phyloP scores from a whole-genome alignment of 169 alveolate genomes.

The Plasmodium berghei region DNA sequence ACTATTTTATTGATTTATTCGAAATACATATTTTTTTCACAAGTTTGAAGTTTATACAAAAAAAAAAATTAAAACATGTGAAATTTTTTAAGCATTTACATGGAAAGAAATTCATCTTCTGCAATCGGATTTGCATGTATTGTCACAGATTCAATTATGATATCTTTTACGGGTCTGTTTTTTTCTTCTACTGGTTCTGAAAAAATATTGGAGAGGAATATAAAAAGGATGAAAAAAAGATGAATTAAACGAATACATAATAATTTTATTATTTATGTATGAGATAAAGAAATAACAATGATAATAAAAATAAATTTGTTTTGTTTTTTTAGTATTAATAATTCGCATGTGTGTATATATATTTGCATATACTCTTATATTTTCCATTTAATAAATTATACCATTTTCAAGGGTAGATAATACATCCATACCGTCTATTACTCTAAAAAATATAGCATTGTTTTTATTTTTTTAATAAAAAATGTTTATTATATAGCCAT shows the following conservation, averaged over 20 bases:
- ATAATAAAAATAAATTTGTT: constrained; percentile 11
- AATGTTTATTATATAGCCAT: constrained; percentile 1
- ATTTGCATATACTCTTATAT: neutral
- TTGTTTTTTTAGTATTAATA: constrained; percentile 1
- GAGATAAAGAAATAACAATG: neutral
- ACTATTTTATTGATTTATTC: too few species aligned
- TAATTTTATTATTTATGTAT: neutral
- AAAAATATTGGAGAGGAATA: neutral
- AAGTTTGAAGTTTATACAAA: too few species aligned
- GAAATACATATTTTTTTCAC: too few species aligned
- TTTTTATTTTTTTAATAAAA: constrained; percentile 23
- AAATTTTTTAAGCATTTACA: too few species aligned
- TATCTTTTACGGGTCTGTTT: constrained; percentile 87
- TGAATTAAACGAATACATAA: neutral
- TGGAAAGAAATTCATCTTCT: constrained; percentile 81
- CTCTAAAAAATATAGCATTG: constrained; percentile 74
- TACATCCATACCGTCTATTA: constrained; percentile 94
- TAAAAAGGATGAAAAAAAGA: neutral
- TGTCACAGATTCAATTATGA: constrained; percentile 82
- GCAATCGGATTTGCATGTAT: constrained; percentile 94
- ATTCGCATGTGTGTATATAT: neutral
- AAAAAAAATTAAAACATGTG: too few species aligned
- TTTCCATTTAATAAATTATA: neutral
- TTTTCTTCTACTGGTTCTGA: constrained; percentile 89
- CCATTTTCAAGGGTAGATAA: constrained; percentile 91